Conservation (phyloP, 2,329 filamentous ascomycete genomes). For the Aspergillus caelatus region DNA sequence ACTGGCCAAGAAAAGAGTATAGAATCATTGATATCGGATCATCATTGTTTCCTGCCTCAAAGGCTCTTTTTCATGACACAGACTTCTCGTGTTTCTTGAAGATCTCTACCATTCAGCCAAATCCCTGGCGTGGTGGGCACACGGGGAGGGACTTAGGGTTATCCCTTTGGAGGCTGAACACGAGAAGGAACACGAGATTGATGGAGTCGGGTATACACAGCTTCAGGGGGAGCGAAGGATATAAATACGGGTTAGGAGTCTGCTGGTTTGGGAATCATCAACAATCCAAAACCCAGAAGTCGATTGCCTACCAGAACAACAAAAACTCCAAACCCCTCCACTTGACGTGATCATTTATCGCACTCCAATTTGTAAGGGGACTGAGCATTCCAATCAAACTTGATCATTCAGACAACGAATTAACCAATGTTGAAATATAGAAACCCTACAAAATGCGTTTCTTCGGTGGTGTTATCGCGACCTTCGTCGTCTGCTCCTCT, state of each 20-base stretch:
- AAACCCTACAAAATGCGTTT: background rate
- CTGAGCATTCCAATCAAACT: too few species aligned
- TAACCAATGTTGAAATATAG: background rate
- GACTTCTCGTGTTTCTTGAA: background rate
- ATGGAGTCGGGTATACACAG: too few species aligned
- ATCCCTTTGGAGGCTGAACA: background rate
- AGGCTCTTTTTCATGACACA: background rate
- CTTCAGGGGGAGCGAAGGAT: background rate
- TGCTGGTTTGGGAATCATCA: background rate
- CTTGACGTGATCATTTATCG: background rate
- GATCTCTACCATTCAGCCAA: background rate
- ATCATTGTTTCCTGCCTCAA: background rate
- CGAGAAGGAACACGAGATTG: background rate
- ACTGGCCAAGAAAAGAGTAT: background rate
- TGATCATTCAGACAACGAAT: background rate
- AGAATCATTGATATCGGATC: background rate
- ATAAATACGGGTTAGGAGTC: background rate
- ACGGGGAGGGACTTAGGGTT: background rate
- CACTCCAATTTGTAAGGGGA: background rate
- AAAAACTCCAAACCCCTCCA: too few species aligned
- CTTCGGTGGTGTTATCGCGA: background rate
- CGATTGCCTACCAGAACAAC: background rate
- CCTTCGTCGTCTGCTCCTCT: background rate
- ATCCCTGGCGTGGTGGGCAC: background rate
- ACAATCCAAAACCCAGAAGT: background rate